Evolutionary conservation across 2,329 filamentous ascomycete genomes (phyloP).

Genomic region (Epichloe hybrida): DNA sequence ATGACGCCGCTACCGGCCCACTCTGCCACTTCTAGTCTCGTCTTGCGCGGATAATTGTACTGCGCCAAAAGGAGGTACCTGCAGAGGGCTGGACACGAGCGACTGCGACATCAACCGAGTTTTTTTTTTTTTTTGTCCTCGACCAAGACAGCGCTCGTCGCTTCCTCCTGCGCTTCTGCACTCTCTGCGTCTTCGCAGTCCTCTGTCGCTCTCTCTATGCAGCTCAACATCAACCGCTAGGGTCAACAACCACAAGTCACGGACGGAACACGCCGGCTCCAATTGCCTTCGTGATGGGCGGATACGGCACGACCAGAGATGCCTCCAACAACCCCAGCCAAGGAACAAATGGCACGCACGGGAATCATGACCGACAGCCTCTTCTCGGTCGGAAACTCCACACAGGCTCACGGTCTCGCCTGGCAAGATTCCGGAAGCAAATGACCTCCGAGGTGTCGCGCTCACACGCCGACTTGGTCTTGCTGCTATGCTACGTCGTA

Average conservation of each 20-base stretch:
- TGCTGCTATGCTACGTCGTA: constrained; percentile 62
- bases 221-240: not conserved
- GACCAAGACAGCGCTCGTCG: no score
- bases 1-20: no score
- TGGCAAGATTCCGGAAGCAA: constrained; percentile 18
- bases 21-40: no score
- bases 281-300: constrained; percentile 3
- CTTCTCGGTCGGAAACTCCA: constrained; percentile 14
- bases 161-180: not conserved
- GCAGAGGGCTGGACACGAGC: no score
- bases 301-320: constrained; percentile 7
- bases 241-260: not conserved
- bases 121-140: no score
- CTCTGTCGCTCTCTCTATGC: not conserved
- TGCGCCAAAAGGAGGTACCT: no score
- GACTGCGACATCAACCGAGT: no score
- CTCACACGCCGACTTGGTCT: constrained; percentile 51
- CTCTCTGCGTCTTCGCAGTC: no score
- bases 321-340: not conserved
- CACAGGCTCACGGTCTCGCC: constrained; percentile 7
- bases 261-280: not conserved
- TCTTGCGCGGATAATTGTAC: no score
- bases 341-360: not conserved
- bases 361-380: constrained; percentile 14
- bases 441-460: constrained; percentile 39